Conservation (phyloP, 163 green algal species). For the Scenedesmus sp. region DNA sequence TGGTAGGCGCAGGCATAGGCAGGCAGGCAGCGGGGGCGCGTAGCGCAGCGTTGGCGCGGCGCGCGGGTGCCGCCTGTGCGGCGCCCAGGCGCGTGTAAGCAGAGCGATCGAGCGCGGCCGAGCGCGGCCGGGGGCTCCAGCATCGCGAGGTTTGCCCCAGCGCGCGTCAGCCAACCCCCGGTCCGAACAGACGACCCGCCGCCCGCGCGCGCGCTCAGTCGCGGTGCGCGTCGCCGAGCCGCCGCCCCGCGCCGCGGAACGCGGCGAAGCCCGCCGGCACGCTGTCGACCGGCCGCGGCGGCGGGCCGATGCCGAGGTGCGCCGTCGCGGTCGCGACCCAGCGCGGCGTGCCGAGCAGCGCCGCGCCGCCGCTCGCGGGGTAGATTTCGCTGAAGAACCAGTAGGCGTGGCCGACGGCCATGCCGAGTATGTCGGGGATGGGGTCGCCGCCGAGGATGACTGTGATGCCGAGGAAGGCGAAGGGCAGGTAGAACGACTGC, state of each 20-base stretch:
- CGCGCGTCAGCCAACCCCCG: too few relatives aligned
- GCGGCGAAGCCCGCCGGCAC: slow-evolving; percentile 23
- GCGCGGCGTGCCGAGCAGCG: slow-evolving; percentile 42
- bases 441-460: slow-evolving; percentile 82
- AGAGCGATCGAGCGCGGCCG: too few relatives aligned
- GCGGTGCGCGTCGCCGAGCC: slow-evolving; percentile 52
- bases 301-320: slow-evolving; percentile 38
- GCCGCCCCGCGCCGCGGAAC: slow-evolving; percentile 47
- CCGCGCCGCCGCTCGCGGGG: slow-evolving; percentile 56
- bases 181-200: too few relatives aligned
- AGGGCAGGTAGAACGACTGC: slow-evolving; percentile 95
- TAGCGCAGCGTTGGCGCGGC: too few relatives aligned
- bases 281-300: slow-evolving; percentile 8
- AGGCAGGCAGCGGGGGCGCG: too few relatives aligned
- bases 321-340: slow-evolving; percentile 39
- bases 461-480: slow-evolving; percentile 90
- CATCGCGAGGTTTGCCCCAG: too few relatives aligned
- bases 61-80: too few relatives aligned
- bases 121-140: too few relatives aligned
- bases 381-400: slow-evolving; percentile 97
- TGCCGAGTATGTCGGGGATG: slow-evolving; percentile 87
- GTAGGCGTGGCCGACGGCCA: slow-evolving; percentile 89
- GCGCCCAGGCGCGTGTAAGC: too few relatives aligned
- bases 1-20: too few relatives aligned
- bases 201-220: too few relatives aligned